phyloP scores from a whole-genome alignment of 768 basidiomycete genomes.

The Rhodotorula paludigena region DNA sequence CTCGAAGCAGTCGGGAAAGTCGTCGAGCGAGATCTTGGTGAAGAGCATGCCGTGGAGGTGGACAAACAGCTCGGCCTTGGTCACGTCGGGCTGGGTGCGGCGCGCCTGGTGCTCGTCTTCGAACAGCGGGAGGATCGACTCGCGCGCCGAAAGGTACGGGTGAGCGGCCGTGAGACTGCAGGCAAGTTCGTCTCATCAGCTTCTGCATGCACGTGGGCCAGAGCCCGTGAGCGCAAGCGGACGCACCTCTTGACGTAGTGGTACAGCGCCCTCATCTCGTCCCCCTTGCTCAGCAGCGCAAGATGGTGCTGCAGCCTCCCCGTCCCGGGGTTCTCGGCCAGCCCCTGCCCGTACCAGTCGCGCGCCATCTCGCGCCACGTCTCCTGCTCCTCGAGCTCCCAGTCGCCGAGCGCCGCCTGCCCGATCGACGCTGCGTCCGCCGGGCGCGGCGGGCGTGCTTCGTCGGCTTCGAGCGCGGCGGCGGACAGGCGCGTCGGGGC shows the following conservation, averaged over 20 bases:
- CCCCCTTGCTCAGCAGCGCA: constrained; percentile 73
- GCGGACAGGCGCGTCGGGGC: neutral
- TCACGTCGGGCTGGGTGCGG: constrained; percentile 68
- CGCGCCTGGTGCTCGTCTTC: constrained; percentile 66
- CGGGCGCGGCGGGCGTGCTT: neutral
- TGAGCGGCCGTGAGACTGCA: constrained; percentile 83
- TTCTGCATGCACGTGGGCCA: neutral
- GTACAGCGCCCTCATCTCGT: constrained; percentile 79
- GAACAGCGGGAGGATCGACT: constrained; percentile 86
- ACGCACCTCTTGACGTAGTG: constrained; percentile 90
- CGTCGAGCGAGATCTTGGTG: constrained; percentile 88
- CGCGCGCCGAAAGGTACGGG: constrained; percentile 79
- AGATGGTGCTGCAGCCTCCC: constrained; percentile 93
- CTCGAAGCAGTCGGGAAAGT: constrained; percentile 72
- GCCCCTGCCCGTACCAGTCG: constrained; percentile 86
- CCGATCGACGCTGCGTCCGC: constrained; percentile 61
- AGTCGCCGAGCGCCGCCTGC: constrained; percentile 70
- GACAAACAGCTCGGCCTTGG: constrained; percentile 70
- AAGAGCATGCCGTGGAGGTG: constrained; percentile 95
- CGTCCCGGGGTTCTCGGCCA: constrained; percentile 84
- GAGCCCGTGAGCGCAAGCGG: neutral
- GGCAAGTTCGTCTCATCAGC: constrained; percentile 3
- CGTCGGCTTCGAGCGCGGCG: neutral
- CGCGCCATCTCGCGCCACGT: constrained; percentile 81
- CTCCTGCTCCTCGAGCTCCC: constrained; percentile 77